phyloP scores from a whole-genome alignment of 257 asterid species.

The Jacaranda mimosifolia region DNA sequence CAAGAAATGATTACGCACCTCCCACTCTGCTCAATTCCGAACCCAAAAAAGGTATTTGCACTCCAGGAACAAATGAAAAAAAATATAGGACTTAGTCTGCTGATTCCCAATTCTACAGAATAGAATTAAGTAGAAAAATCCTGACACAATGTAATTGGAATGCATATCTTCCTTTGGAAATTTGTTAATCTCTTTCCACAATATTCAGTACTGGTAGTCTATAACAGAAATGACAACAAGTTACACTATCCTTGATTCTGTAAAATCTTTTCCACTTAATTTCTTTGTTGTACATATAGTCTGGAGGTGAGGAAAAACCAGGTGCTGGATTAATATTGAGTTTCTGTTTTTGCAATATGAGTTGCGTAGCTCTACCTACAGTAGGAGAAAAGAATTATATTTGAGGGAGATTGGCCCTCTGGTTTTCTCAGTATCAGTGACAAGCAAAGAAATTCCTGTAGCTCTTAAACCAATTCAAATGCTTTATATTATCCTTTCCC shows the following conservation, averaged over 20 bases:
- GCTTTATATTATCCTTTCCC: background rate
- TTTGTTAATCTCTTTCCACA: background rate
- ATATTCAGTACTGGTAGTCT: conserved; percentile 3
- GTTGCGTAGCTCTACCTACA: background rate
- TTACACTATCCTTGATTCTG: background rate
- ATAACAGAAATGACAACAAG: background rate
- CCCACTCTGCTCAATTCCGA: conserved; percentile 90
- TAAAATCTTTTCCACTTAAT: background rate
- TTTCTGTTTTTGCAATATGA: too few relatives aligned
- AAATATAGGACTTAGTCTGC: background rate
- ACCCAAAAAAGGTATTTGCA: conserved; percentile 79
- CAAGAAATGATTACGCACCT: conserved; percentile 98
- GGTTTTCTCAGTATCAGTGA: conserved; percentile 13
- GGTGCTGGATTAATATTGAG: background rate
- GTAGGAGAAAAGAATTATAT: background rate
- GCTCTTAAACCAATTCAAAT: conserved; percentile 6
- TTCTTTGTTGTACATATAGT: background rate
- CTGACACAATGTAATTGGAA: background rate
- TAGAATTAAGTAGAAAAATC: background rate
- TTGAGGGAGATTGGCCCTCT: background rate
- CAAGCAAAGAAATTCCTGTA: conserved; percentile 1
- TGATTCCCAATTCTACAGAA: background rate
- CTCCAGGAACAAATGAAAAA: background rate
- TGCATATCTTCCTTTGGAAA: background rate
- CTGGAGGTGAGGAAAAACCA: background rate